These are phyloP conservation scores for Proliferodiscus dingleyae DNA, from an alignment of 2,329 filamentous ascomycete genomes.

Conservation along the genomic window DNA sequence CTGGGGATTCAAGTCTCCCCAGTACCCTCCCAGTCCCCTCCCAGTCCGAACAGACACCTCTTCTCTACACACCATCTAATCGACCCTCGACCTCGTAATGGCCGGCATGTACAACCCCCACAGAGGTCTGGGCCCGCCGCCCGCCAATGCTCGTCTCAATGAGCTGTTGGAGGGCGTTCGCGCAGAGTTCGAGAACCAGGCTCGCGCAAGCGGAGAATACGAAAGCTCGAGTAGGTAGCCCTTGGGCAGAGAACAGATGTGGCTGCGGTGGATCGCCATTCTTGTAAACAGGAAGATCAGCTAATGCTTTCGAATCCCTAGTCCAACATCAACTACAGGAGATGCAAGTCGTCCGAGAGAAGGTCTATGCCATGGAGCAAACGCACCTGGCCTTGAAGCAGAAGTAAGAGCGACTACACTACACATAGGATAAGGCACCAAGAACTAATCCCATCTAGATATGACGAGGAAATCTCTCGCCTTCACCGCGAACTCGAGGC, in stretches of 20 bases:
- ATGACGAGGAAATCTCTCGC: conserved; percentile 84
- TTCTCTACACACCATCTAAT: background rate
- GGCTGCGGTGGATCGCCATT: background rate
- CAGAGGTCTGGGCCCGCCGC: conserved; percentile 72
- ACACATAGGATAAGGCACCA: background rate
- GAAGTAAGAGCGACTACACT: conserved; percentile 63
- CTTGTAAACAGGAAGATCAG: background rate
- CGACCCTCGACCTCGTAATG: background rate
- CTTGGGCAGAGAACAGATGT: background rate
- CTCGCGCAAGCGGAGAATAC: conserved; percentile 76
- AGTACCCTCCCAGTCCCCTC: no score
- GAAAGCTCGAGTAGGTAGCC: conserved; percentile 82
- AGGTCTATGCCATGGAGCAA: conserved; percentile 90
- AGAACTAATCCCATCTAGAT: conserved; percentile 49
- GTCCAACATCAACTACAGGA: conserved; percentile 89
- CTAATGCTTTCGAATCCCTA: conserved; percentile 34
- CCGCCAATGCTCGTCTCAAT: conserved; percentile 65
- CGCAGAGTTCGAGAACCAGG: conserved; percentile 82
- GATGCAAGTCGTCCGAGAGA: conserved; percentile 89
- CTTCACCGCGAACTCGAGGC: conserved; percentile 83
- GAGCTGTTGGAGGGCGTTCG: conserved; percentile 91
- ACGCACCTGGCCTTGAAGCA: conserved; percentile 82
- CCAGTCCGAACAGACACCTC: no score
- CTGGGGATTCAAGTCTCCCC: background rate
- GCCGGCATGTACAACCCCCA: conserved; percentile 75